These are phyloP conservation scores for Plasmodium fragile DNA, from an alignment of 169 alveolate species.

Conservation along the genomic window DNA sequence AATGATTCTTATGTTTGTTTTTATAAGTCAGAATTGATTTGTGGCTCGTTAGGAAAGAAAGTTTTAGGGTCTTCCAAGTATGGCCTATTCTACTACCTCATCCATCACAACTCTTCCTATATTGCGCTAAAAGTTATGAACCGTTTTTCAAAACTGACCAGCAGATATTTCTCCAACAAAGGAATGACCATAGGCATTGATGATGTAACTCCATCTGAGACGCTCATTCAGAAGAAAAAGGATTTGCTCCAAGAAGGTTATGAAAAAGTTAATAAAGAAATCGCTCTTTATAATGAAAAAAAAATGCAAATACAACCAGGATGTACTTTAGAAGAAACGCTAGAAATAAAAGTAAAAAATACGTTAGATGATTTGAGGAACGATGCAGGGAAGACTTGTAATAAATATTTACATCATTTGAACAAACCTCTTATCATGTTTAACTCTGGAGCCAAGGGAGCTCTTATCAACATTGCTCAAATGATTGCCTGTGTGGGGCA, in stretches of 20 bases:
- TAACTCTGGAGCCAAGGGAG: slow-evolving; percentile 99
- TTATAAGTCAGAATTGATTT: slow-evolving; percentile 95
- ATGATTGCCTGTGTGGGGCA: slow-evolving; percentile 99
- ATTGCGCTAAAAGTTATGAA: slow-evolving; percentile 96
- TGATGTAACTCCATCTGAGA: slow-evolving; percentile 95
- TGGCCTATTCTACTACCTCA: slow-evolving; percentile 95
- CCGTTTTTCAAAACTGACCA: slow-evolving; percentile 95
- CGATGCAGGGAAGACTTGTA: slow-evolving; percentile 95
- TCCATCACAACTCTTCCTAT: slow-evolving; percentile 92
- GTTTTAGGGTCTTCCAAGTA: slow-evolving; percentile 93
- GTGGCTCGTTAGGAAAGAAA: slow-evolving; percentile 97
- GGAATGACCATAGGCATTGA: slow-evolving; percentile 99
- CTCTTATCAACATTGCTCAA: slow-evolving; percentile 96
- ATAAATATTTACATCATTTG: slow-evolving; percentile 89
- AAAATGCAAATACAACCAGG: slow-evolving; percentile 96
- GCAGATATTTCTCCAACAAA: slow-evolving; percentile 95
- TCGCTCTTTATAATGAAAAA: slow-evolving; percentile 89
- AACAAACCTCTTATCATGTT: slow-evolving; percentile 98
- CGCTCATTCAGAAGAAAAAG: slow-evolving; percentile 77
- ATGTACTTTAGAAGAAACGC: slow-evolving; percentile 95
- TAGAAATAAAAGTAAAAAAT: slow-evolving; percentile 93
- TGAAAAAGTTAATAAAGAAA: slow-evolving; percentile 91
- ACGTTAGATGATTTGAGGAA: slow-evolving; percentile 94
- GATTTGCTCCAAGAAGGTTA: slow-evolving; percentile 90
- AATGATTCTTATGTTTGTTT: slow-evolving; percentile 97